Evolutionary conservation across 129 eudicot genomes (phyloP), one percentile per base, ranked within the genome.

Genomic region (Pulicaria dysenterica): DNA sequence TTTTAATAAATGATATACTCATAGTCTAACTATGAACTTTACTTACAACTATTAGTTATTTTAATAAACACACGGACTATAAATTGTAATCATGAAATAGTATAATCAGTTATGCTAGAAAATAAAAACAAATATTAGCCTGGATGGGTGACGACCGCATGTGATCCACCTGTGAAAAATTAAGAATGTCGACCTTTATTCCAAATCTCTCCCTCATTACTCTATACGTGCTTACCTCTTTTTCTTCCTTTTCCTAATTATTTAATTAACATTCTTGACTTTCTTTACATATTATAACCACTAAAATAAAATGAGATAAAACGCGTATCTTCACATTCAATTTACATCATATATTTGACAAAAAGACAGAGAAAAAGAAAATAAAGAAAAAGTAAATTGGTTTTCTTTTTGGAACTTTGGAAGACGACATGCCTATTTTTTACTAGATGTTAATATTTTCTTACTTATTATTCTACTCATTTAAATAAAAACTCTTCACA

Each of bases 301-400:
- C 16, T 3, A 70, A 54, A 53, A 54, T 3, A 70, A 54, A 53
- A 54, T 11, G 0, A 53, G 17, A 57, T 38, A 54, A 12, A 16
- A 63, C 10, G 65, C 64, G 73, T 69, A 37, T 69, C 73, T 47
- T 69, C 73, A 34, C 17, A 13, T 15, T 37, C 50, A 69, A 67
- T 67, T n/a, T 8, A 46, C 15, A n/a, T n/a, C n/a, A n/a, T n/a
- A n/a, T n/a, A n/a, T n/a, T n/a, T n/a, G n/a, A n/a, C n/a, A n/a
- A n/a, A n/a, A n/a, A n/a, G n/a, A n/a, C n/a, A n/a, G n/a, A n/a
- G n/a, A n/a, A n/a, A n/a, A n/a, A n/a, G n/a, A n/a, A 11, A 67
- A 3, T 5, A 12, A 60, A 37, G n/a, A n/a, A 58, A 38, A 7
- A 4, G 4, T 40, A 39, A 60, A 60, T 31, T 6, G 7, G 44